Percentiles rank a stretch among this genome's conserved stretches.
phyloP scores from a whole-genome alignment of 805 yeast species.

The Candida germanica region DNA sequence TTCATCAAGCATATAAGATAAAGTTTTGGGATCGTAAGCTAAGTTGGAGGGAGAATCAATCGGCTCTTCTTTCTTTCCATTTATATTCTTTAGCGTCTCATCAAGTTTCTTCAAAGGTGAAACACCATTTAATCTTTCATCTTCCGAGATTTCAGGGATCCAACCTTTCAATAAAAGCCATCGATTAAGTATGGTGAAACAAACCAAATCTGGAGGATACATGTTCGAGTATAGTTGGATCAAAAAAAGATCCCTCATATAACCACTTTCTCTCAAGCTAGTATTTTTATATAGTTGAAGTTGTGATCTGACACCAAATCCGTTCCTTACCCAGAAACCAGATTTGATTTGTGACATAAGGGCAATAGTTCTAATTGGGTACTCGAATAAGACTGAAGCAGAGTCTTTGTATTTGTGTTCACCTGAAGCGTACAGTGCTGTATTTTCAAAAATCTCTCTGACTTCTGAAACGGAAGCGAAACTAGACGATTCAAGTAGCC shows the following conservation, averaged over 20 bases:
- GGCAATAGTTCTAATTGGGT: constrained; percentile 74
- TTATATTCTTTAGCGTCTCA: background rate
- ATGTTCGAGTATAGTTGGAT: constrained; percentile 59
- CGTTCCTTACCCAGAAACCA: constrained; percentile 95
- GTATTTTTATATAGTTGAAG: constrained; percentile 74
- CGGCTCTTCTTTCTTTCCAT: background rate
- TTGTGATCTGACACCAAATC: constrained; percentile 75
- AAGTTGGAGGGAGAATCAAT: background rate
- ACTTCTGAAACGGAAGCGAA: constrained; percentile 23
- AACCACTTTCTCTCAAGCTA: constrained; percentile 80
- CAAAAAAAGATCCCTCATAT: constrained; percentile 70
- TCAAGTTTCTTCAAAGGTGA: constrained; percentile 1
- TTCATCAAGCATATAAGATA: constrained; percentile 74
- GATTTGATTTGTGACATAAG: constrained; percentile 78
- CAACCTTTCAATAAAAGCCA: constrained; percentile 57
- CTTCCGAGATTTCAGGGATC: constrained; percentile 13
- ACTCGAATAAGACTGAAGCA: constrained; percentile 51
- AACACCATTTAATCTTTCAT: constrained; percentile 4
- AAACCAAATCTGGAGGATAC: constrained; percentile 50
- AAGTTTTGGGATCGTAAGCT: constrained; percentile 43
- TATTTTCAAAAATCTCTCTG: constrained; percentile 3
- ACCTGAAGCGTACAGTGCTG: constrained; percentile 1
- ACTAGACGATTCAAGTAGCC: constrained; percentile 58
- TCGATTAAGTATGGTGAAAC: constrained; percentile 58
- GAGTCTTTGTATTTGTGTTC: constrained; percentile 8